Percentiles rank a stretch among this genome's conserved stretches.
These are phyloP conservation scores for Tuber magnatum DNA, from an alignment of 495 filamentous ascomycete genomes.

Conservation along the genomic window DNA sequence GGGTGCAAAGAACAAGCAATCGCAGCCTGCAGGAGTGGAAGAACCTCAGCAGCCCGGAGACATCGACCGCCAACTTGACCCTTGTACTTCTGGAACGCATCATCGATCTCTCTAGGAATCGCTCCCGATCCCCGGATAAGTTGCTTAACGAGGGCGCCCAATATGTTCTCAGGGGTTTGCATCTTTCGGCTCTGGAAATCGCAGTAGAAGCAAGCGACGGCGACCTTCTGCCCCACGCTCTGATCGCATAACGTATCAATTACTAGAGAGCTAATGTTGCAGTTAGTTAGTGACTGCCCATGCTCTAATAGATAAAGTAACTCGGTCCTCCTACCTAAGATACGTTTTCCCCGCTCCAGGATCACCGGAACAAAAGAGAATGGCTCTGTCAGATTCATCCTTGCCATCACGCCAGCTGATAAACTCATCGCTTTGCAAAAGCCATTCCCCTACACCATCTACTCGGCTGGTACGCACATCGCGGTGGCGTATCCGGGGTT, in stretches of 20 bases:
- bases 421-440: neutral
- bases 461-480: neutral
- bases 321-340: neutral
- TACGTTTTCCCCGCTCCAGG: neutral
- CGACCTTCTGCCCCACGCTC: neutral
- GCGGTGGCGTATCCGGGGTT: neutral
- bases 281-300: neutral
- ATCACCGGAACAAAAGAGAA: neutral
- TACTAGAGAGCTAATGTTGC: neutral
- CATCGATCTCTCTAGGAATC: neutral
- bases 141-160: neutral
- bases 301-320: neutral
- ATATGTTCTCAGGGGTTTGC: neutral
- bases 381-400: neutral
- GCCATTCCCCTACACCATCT: neutral
- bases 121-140: neutral
- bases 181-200: neutral
- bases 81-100: neutral
- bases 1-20: too few relatives aligned
- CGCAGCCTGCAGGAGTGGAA: neutral
- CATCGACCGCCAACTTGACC: neutral
- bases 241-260: neutral
- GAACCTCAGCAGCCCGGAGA: neutral
- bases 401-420: neutral
- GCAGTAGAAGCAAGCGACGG: neutral